These are phyloP conservation scores for Zygoascus biomembranicola DNA, from an alignment of 805 yeast species.

Conservation along the genomic window DNA sequence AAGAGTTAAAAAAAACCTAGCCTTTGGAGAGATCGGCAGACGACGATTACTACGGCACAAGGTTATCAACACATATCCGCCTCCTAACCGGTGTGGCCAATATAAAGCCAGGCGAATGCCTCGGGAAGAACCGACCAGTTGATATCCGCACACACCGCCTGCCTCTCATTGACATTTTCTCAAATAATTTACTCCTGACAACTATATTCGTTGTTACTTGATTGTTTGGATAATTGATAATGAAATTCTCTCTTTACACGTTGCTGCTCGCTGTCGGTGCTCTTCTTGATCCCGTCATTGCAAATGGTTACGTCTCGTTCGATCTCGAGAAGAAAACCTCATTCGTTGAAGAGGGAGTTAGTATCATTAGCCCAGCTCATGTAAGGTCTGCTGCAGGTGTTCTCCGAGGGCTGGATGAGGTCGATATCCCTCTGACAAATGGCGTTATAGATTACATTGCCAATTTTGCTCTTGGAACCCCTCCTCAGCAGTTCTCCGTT, in stretches of 20 bases:
- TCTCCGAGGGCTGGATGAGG: background rate
- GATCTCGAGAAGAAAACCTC: background rate
- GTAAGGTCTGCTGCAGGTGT: background rate
- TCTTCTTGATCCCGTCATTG: background rate
- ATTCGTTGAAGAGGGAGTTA: background rate
- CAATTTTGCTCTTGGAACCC: slow-evolving; percentile 41
- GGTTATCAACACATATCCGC: background rate
- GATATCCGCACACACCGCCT: too few relatives aligned
- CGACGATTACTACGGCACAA: background rate
- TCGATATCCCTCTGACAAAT: slow-evolving; percentile 1
- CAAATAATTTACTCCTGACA: too few relatives aligned
- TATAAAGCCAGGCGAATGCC: too few relatives aligned
- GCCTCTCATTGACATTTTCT: too few relatives aligned
- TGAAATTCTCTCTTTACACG: background rate
- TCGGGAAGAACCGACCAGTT: too few relatives aligned
- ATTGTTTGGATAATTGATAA: background rate
- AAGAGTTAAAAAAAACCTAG: background rate
- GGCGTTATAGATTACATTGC: slow-evolving; percentile 7
- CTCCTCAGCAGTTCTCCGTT: slow-evolving; percentile 43
- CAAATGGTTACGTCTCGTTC: background rate
- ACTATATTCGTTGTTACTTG: background rate
- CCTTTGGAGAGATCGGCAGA: background rate
- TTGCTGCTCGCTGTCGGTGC: background rate
- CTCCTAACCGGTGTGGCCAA: background rate
- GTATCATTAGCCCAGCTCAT: background rate